Base-by-base conservation (phyloP, 2,329 filamentous ascomycete species). In the Trichoderma sp. region DNA sequence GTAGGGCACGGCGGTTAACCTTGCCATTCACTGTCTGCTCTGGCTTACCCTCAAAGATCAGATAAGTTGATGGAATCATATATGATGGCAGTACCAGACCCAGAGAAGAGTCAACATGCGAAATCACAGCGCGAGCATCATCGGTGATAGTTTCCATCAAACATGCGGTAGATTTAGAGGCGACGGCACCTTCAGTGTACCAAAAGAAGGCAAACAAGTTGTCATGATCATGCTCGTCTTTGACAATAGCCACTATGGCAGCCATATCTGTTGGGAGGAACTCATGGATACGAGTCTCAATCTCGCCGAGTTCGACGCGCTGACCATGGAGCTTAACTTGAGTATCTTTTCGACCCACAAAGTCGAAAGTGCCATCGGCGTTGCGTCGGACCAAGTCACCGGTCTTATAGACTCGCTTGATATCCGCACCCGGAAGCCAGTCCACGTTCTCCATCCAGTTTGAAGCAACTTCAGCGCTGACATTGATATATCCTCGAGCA, bases 401-500 rank as follows among this genome's bases (percentile, higher is more conserved):
- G 4, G 69, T 70, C 13, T 55, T 56, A 16, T 70, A 70, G 16
- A 60, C 69, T 47, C 65, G 63, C 55, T 64, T 63, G 0, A 56
- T 31, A 16, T 33, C n/a, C 27, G 27, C 16, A 0, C 58, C 57
- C 7, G 69, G 69, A 33, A 70, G 66, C 69, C 69, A 70, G 14
- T 70, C 59, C 27, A 70, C 69, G 11, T 69, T 64, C 11, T 68
- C 59, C 52, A 70, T 58, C 69, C 69, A 70, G n/a, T 70, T 70
- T 2, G 65, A 58, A 29, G 71, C 71, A 24, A 72, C 69, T 1
- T 72, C 71, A 2, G 71, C 70, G 5, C 29, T 69, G 11, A 40
- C 68, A 21, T 56, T 65, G 11, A 73, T 49, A 29, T 72, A 72
- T n/a, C 72, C 72, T 4, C 74, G 69, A 11, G 74, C 72, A 19